Percentiles rank a stretch among this genome's conserved stretches.
Evolutionary conservation across 1,139 yeast genomes (phyloP).

Genomic region (Geotrichum siamense): DNA sequence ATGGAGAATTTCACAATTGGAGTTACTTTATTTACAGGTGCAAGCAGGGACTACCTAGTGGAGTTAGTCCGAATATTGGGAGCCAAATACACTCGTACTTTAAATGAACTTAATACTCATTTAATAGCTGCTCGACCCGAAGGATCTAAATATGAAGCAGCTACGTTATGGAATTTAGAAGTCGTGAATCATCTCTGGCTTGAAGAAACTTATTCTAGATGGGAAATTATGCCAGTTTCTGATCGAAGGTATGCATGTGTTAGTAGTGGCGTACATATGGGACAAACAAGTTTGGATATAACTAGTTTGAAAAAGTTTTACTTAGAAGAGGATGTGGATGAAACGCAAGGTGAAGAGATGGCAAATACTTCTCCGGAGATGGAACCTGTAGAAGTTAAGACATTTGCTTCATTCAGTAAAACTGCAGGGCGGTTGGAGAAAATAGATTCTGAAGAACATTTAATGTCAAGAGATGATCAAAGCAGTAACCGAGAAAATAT

Average conservation of each 20-base stretch:
- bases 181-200: slow-evolving; percentile 82
- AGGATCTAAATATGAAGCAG: slow-evolving; percentile 68
- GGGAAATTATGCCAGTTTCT: slow-evolving; percentile 47
- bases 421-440: too few species aligned
- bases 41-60: slow-evolving; percentile 65
- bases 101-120: slow-evolving; percentile 55
- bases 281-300: too few species aligned
- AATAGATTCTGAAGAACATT: too few species aligned
- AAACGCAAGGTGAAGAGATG: too few species aligned
- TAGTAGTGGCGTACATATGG: too few species aligned
- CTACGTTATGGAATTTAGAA: slow-evolving; percentile 55
- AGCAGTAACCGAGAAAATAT: too few species aligned
- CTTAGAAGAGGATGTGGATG: too few species aligned
- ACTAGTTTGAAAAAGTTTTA: too few species aligned
- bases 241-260: slow-evolving; percentile 43
- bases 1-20: slow-evolving; percentile 51
- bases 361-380: too few species aligned
- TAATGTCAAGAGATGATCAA: too few species aligned
- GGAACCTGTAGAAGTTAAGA: too few species aligned
- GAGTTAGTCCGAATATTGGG: slow-evolving; percentile 63
- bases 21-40: slow-evolving; percentile 79
- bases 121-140: slow-evolving; percentile 58
- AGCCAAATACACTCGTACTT: slow-evolving; percentile 64
- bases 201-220: slow-evolving; percentile 66
- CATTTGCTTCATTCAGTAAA: too few species aligned